Conservation (phyloP, 495 filamentous ascomycete species). For the Cercophora samala region DNA sequence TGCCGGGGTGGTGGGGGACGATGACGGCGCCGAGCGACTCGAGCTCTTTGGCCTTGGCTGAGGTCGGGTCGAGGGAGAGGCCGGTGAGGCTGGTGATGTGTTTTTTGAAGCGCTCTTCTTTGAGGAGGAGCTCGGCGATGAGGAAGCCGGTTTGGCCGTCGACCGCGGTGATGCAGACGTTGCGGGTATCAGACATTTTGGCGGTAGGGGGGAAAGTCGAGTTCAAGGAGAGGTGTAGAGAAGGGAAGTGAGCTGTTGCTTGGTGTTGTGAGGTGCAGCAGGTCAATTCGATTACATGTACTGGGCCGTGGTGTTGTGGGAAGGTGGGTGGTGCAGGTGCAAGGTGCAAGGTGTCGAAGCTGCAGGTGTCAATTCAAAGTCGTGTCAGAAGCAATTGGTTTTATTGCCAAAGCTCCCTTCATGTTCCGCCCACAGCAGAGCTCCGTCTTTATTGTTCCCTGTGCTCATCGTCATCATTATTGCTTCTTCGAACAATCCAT, state of each 20-base stretch:
- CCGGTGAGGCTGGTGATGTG: constrained; percentile 41
- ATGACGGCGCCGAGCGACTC: constrained; percentile 51
- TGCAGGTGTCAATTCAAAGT: background rate
- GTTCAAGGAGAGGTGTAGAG: background rate
- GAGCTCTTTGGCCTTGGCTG: constrained; percentile 53
- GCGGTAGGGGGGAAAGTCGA: constrained; percentile 4
- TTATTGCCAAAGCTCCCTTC: background rate
- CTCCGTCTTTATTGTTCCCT: background rate
- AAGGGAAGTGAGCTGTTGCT: background rate
- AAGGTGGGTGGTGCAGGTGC: too few species aligned
- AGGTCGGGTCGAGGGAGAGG: constrained; percentile 45
- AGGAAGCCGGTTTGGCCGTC: constrained; percentile 56
- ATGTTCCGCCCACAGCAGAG: background rate
- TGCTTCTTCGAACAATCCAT: background rate
- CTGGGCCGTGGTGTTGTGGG: too few species aligned
- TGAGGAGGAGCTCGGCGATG: constrained; percentile 54
- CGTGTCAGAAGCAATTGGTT: background rate
- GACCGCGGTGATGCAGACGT: constrained; percentile 50
- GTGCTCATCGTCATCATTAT: background rate
- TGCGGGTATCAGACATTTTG: constrained; percentile 35
- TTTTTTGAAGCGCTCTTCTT: constrained; percentile 41
- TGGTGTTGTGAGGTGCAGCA: background rate
- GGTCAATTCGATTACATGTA: too few species aligned
- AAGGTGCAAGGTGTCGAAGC: background rate
- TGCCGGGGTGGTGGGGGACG: constrained; percentile 44